Conservation (phyloP, 495 filamentous ascomycete genomes). For the Sporormia fimetaria region DNA sequence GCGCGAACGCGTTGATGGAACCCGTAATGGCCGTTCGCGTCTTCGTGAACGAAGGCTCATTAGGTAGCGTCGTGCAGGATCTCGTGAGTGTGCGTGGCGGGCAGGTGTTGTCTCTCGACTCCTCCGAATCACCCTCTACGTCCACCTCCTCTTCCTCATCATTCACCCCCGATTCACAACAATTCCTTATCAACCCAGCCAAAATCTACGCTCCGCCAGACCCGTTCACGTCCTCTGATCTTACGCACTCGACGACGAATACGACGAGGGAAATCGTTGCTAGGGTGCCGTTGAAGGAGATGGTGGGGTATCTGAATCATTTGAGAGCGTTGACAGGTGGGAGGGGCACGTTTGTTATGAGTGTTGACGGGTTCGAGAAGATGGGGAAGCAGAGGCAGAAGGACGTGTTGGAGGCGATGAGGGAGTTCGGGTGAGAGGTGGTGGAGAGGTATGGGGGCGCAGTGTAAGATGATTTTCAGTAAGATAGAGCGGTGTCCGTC, state of each 20-base stretch:
- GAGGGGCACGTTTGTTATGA: slow-evolving; percentile 86
- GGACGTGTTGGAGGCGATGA: slow-evolving; percentile 43
- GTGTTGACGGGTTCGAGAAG: slow-evolving; percentile 77
- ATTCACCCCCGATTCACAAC: slow-evolving; percentile 27
- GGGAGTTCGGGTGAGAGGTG: slow-evolving; percentile 21
- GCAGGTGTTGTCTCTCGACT: slow-evolving; percentile 68
- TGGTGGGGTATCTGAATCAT: slow-evolving; percentile 92
- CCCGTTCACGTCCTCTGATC: slow-evolving; percentile 51
- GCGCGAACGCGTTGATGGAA: slow-evolving; percentile 63
- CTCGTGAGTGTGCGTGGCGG: slow-evolving; percentile 73
- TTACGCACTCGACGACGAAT: not conserved
- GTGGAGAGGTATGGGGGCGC: no score
- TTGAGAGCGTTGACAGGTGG: slow-evolving; percentile 79
- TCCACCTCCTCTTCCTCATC: slow-evolving; percentile 18
- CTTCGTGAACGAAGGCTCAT: slow-evolving; percentile 63
- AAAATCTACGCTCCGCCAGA: slow-evolving; percentile 77
- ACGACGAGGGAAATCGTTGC: slow-evolving; percentile 58
- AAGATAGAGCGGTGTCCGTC: no score
- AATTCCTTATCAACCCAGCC: slow-evolving; percentile 47
- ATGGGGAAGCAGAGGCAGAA: slow-evolving; percentile 58
- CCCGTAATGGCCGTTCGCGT: slow-evolving; percentile 85
- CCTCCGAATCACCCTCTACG: slow-evolving; percentile 28
- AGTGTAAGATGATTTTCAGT: no score
- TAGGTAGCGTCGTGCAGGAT: slow-evolving; percentile 85
- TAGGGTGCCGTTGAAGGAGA: slow-evolving; percentile 84